These are phyloP conservation scores for Tetragonia tetragonoides DNA, from an alignment of 148 eudicot species.

Conservation along the genomic window DNA sequence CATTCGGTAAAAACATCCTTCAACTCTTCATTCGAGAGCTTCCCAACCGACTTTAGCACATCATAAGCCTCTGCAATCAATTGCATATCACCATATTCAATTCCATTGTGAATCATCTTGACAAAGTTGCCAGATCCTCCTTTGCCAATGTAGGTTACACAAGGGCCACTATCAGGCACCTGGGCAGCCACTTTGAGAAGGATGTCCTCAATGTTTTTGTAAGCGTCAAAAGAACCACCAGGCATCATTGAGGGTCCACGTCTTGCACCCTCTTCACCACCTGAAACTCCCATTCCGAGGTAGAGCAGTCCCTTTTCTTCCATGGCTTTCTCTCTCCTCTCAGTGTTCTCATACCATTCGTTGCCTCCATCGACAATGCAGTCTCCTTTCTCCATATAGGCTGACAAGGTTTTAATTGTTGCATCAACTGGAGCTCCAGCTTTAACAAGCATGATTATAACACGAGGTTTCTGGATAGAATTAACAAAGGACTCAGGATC, in stretches of 20 bases:
- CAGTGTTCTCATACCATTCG: constrained; percentile 95
- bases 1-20: constrained; percentile 76
- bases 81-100: constrained; percentile 94
- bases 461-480: constrained; percentile 88
- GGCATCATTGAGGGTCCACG: constrained; percentile 93
- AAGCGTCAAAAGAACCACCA: constrained; percentile 83
- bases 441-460: constrained; percentile 82
- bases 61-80: constrained; percentile 89
- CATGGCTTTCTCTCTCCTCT: constrained; percentile 84
- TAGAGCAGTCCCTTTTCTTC: constrained; percentile 68
- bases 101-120: constrained; percentile 87
- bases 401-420: constrained; percentile 78
- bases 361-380: constrained; percentile 92
- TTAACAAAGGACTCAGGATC: constrained; percentile 79
- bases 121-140: constrained; percentile 92
- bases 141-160: constrained; percentile 84
- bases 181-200: constrained; percentile 88
- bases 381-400: constrained; percentile 77
- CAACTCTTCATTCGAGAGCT: constrained; percentile 80
- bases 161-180: constrained; percentile 87
- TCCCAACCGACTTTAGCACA: constrained; percentile 80
- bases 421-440: constrained; percentile 91
- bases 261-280: constrained; percentile 95
- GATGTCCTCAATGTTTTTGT: constrained; percentile 81
- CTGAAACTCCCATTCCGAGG: constrained; percentile 97